Conservation (phyloP, 2,329 filamentous ascomycete genomes). For the Colletotrichum eleusines region DNA sequence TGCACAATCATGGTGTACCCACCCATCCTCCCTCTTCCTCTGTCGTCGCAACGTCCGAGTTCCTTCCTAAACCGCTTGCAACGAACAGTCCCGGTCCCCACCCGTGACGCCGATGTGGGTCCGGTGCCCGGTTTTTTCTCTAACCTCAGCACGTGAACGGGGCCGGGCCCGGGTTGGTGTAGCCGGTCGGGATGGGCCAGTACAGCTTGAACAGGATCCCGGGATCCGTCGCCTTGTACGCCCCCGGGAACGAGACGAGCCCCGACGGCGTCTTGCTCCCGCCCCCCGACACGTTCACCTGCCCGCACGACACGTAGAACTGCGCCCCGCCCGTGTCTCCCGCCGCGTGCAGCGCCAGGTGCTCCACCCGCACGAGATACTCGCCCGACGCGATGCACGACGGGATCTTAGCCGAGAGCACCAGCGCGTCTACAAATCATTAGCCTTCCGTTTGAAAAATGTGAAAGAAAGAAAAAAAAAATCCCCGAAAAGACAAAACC, state of each 20-base stretch:
- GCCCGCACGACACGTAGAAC: slow-evolving; percentile 58
- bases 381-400: slow-evolving; percentile 50
- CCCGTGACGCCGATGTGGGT: slow-evolving; percentile 2
- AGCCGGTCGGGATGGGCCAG: slow-evolving; percentile 55
- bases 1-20: not conserved
- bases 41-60: not conserved
- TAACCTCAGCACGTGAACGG: slow-evolving; percentile 40
- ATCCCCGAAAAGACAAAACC: too few relatives aligned
- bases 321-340: slow-evolving; percentile 57
- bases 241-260: slow-evolving; percentile 57
- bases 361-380: slow-evolving; percentile 63
- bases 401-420: slow-evolving; percentile 30
- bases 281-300: slow-evolving; percentile 56
- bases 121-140: not conserved
- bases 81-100: not conserved
- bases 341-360: slow-evolving; percentile 61
- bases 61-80: too few relatives aligned
- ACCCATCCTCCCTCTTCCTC: not conserved
- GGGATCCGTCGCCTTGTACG: slow-evolving; percentile 55
- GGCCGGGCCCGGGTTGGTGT: slow-evolving; percentile 46
- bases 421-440: slow-evolving; percentile 6
- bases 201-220: slow-evolving; percentile 59
- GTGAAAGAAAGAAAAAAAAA: not conserved
- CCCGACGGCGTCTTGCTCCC: slow-evolving; percentile 52
- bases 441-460: not conserved